Evolutionary conservation across 495 filamentous ascomycete species (phyloP).

Genomic region (Staphylotrichum longicolle): DNA sequence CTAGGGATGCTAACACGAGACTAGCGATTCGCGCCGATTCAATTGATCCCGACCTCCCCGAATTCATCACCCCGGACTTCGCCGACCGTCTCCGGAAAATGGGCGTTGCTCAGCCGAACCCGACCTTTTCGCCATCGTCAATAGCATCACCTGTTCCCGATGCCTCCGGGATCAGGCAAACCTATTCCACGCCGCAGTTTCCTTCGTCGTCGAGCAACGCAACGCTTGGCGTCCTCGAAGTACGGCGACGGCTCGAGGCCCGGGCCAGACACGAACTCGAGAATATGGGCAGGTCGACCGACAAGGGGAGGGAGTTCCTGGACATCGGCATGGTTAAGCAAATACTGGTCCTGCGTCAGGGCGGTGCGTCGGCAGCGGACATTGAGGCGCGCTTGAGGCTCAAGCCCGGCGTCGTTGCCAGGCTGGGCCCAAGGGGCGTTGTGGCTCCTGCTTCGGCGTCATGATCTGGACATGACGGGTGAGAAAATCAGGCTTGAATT

Average conservation of each 20-base stretch:
- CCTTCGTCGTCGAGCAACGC: constrained; percentile 35
- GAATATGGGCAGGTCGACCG: constrained; percentile 25
- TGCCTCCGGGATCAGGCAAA: constrained; percentile 14
- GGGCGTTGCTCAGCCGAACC: constrained; percentile 49
- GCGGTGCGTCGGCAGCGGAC: constrained; percentile 29
- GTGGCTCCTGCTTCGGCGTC: constrained; percentile 20
- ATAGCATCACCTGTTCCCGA: constrained; percentile 33
- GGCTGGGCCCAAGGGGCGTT: constrained; percentile 38
- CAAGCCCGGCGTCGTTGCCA: constrained; percentile 40
- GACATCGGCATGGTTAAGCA: constrained; percentile 40
- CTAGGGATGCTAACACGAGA: not conserved
- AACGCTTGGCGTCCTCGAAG: constrained; percentile 44
- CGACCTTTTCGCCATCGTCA: constrained; percentile 46
- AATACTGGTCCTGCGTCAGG: constrained; percentile 35
- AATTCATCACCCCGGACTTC: constrained; percentile 36
- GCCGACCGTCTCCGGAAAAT: constrained; percentile 44
- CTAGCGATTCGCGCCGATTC: constrained; percentile 37
- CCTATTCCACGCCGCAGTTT: constrained; percentile 25
- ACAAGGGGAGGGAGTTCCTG: constrained; percentile 40
- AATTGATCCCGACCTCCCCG: constrained; percentile 27
- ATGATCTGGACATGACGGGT: not conserved
- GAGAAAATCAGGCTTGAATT: constrained; percentile 4
- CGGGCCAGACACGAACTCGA: constrained; percentile 41
- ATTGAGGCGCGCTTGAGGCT: constrained; percentile 42
- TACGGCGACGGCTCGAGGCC: constrained; percentile 38